phyloP scores from a whole-genome alignment of 352 stramenopile species.

The Globisporangium echinulatum region DNA sequence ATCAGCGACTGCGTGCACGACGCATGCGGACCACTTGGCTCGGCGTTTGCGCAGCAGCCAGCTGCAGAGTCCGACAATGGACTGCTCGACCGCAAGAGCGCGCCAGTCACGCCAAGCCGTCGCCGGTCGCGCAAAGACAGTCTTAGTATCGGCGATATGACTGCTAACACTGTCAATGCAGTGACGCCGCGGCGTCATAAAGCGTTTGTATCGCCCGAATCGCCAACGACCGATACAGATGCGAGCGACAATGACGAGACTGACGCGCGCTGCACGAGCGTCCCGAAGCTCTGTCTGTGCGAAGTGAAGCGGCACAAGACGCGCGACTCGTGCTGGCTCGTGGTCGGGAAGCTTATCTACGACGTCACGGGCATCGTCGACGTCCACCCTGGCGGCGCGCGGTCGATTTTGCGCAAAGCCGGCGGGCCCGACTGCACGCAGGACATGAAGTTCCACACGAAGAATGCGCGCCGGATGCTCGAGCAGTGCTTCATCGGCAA shows the following conservation, averaged over 20 bases:
- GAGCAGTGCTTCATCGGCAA: constrained; percentile 81
- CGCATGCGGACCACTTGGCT: constrained; percentile 37
- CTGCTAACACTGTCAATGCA: too few relatives aligned
- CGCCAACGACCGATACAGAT: too few relatives aligned
- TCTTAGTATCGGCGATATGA: background rate
- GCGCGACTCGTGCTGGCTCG: constrained; percentile 92
- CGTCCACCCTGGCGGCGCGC: constrained; percentile 65
- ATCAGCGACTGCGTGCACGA: constrained; percentile 29
- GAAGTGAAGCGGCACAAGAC: constrained; percentile 83
- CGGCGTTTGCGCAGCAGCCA: constrained; percentile 8
- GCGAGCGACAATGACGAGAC: too few relatives aligned
- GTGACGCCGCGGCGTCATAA: too few relatives aligned
- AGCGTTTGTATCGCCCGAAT: too few relatives aligned
- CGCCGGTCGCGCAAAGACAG: constrained; percentile 29
- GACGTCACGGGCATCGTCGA: constrained; percentile 78
- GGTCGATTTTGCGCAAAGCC: constrained; percentile 77
- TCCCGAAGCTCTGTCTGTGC: constrained; percentile 71
- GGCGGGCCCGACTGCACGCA: constrained; percentile 63
- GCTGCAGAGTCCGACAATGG: background rate
- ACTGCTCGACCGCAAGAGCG: constrained; percentile 5
- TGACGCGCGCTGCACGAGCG: constrained; percentile 36
- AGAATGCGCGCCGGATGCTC: constrained; percentile 64
- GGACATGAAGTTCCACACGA: constrained; percentile 83
- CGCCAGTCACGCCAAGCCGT: constrained; percentile 7
- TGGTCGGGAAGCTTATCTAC: constrained; percentile 85